phyloP scores from a whole-genome alignment of 2,329 filamentous ascomycete genomes.

The Dothideomycetes sp. region DNA sequence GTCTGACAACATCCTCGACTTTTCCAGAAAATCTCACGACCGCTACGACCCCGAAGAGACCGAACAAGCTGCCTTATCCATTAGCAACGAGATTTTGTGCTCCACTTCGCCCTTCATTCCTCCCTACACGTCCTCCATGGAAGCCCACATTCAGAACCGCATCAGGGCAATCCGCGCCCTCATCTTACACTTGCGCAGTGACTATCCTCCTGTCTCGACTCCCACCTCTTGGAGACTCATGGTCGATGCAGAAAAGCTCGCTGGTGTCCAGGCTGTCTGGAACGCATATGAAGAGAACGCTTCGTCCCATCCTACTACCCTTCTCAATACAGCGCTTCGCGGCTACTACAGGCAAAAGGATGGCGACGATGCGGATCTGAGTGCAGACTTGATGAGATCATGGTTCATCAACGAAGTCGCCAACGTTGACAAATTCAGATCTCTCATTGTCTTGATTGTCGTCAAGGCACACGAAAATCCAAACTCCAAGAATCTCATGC shows the following conservation, averaged over 20 bases:
- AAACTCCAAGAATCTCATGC: constrained; percentile 45
- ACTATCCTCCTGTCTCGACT: constrained; percentile 55
- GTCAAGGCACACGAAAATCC: constrained; percentile 64
- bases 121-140: constrained; percentile 59
- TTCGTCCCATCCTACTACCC: constrained; percentile 1
- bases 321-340: constrained; percentile 11
- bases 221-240: constrained; percentile 69
- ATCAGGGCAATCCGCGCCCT: constrained; percentile 66
- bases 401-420: constrained; percentile 20
- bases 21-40: constrained; percentile 47
- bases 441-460: constrained; percentile 3
- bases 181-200: constrained; percentile 58
- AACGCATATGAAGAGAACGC: constrained; percentile 61
- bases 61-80: constrained; percentile 62
- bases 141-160: constrained; percentile 68
- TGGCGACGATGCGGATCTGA: not conserved
- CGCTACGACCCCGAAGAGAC: constrained; percentile 63
- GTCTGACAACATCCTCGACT: constrained; percentile 77
- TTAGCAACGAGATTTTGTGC: constrained; percentile 73
- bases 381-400: constrained; percentile 11
- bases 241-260: constrained; percentile 85
- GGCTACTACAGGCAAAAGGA: not conserved
- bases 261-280: constrained; percentile 72
- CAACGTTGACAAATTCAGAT: constrained; percentile 41
- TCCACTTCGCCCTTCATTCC: constrained; percentile 69